Evolutionary conservation across 495 filamentous ascomycete genomes (phyloP).

Genomic region (Pyronema omphalodes): DNA sequence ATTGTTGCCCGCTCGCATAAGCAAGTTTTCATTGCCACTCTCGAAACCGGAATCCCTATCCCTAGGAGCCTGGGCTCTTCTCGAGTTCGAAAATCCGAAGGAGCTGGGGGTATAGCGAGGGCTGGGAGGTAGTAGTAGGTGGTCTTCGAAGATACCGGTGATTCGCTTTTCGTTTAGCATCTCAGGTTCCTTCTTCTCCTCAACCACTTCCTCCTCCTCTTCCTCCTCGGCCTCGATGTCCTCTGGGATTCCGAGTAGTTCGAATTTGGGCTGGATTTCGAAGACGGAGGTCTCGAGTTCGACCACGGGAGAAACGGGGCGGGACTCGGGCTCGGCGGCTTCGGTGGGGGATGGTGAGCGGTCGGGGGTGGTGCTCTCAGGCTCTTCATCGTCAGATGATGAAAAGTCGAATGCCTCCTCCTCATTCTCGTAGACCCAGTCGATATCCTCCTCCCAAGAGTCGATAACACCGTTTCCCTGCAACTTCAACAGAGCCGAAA

Average conservation of each 20-base stretch:
- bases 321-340: neutral
- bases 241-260: neutral
- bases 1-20: slow-evolving; percentile 14
- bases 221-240: neutral
- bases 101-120: slow-evolving; percentile 1
- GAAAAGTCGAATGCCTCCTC: slow-evolving; percentile 70
- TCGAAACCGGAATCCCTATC: slow-evolving; percentile 3
- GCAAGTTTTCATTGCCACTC: neutral
- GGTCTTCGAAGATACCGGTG: slow-evolving; percentile 23
- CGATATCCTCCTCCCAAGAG: slow-evolving; percentile 86
- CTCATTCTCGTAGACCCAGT: slow-evolving; percentile 82
- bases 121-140: slow-evolving; percentile 18
- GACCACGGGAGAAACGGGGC: neutral
- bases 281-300: neutral
- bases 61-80: neutral
- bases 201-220: neutral
- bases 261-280: neutral
- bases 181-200: slow-evolving; percentile 11
- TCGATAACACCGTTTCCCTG: slow-evolving; percentile 26
- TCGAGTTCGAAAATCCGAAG: neutral
- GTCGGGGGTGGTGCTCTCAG: neutral
- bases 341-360: neutral
- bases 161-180: slow-evolving; percentile 19
- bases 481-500: slow-evolving; percentile 12
- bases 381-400: slow-evolving; percentile 42